Evolutionary conservation across 805 yeast species (phyloP).

Genomic region (Starmerella stigmatis): DNA sequence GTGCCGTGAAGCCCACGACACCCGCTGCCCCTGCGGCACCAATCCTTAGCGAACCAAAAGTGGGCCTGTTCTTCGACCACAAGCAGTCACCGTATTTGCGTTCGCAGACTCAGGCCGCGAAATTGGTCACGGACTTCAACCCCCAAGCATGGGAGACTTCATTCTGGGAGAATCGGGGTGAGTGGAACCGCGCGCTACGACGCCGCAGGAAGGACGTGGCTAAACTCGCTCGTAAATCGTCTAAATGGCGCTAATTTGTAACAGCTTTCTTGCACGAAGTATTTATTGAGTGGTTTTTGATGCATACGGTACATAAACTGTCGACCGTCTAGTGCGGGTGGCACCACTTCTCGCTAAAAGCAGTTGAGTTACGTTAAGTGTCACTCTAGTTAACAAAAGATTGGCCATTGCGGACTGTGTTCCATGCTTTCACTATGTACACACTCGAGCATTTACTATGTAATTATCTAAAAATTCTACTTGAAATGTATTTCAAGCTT

Average conservation of each 20-base stretch:
- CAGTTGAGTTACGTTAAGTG: too few relatives aligned
- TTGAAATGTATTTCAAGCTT: too few relatives aligned
- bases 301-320: too few relatives aligned
- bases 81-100: slow-evolving; percentile 74
- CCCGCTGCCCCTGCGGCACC: slow-evolving; percentile 21
- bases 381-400: too few relatives aligned
- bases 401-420: too few relatives aligned
- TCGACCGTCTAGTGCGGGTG: too few relatives aligned
- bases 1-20: slow-evolving; percentile 26
- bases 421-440: too few relatives aligned
- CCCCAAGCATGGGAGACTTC: slow-evolving; percentile 53
- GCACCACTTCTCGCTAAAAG: too few relatives aligned
- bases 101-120: slow-evolving; percentile 71
- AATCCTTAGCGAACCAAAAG: slow-evolving; percentile 27
- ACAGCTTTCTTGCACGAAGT: background rate
- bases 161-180: slow-evolving; percentile 79
- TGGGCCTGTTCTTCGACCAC: slow-evolving; percentile 69
- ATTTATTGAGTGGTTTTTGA: background rate
- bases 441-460: too few relatives aligned
- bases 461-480: too few relatives aligned
- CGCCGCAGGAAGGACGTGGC: slow-evolving; percentile 37
- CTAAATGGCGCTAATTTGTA: background rate
- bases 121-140: slow-evolving; percentile 34
- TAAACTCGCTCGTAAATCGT: background rate
- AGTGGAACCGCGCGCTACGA: slow-evolving; percentile 63